Base-by-base conservation (phyloP, 352 stramenopile species). In the Phytophthora cryptogea region DNA sequence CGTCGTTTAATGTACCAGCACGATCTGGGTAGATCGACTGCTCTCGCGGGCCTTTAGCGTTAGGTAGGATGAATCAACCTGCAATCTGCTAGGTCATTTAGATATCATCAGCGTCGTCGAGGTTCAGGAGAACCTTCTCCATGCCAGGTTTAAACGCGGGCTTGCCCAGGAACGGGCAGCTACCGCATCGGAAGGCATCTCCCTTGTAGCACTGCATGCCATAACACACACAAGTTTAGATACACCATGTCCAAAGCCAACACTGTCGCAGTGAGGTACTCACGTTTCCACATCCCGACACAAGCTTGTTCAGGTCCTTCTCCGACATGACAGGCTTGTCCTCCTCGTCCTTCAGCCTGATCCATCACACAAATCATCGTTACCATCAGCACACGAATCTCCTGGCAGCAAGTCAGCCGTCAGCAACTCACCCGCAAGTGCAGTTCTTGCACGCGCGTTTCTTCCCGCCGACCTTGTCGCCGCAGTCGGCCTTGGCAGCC, bases 131-230 rank as follows among this genome's bases (percentile, higher is more conserved):
- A 51, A 94, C 80, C 60, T 92, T 90, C 58, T 91, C 85, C 85
- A 94, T 92, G 47, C 85, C 85, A 8, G 95, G 80, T 72, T 98
- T 98, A 70, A 99, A 99, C 2, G 94, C 95, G 17, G 97, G 97
- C 66, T 96, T 97, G 47, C 96, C 97, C 31, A 99, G 74, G 79
- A 98, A 98, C 27, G 97, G 97, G 76, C 97, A 99, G 51, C 80
- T 89, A 8, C 92, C 96, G 68, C 97, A 99, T 37, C 97, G 93
- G 78, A 99, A 99, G 23, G 97, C 97, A 72, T 99, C 97, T 45
- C 97, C 97, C 73, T 98, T 97, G 69, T 72, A 94, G 74, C 97
- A 99, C 86, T 98, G 51, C 8, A 92, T 8, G 6, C 81, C 81
- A 60, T 33, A 66, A 36, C 8, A 51, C 7, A 68, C 11, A 44